phyloP scores from a whole-genome alignment of 2,329 filamentous ascomycete genomes.

The Aspergillus carbonarius region DNA sequence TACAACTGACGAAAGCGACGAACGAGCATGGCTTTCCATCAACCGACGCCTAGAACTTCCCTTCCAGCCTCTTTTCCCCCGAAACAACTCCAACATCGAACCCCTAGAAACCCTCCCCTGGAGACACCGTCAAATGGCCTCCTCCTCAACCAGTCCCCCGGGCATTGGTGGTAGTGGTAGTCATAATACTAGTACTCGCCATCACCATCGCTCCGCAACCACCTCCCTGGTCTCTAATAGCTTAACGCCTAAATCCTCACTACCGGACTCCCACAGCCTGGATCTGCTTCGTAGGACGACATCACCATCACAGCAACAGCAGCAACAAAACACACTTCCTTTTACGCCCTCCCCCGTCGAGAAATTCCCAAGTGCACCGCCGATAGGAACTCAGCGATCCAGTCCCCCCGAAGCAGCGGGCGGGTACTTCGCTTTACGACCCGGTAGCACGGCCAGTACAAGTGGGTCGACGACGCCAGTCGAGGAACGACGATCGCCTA shows the following conservation, averaged over 20 bases:
- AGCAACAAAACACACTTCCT: neutral
- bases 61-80: slow-evolving; percentile 27
- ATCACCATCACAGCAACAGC: neutral
- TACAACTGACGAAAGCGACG: slow-evolving; percentile 30
- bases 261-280: neutral
- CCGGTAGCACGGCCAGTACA: neutral
- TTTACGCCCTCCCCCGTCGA: neutral
- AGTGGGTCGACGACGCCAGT: neutral
- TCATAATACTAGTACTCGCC: slow-evolving; percentile 8
- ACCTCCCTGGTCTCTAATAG: slow-evolving; percentile 28
- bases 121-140: slow-evolving; percentile 3
- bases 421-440: neutral
- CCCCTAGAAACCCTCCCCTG: slow-evolving; percentile 8
- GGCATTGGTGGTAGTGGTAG: neutral
- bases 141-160: neutral
- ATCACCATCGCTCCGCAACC: slow-evolving; percentile 37
- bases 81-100: slow-evolving; percentile 11
- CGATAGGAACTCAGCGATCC: neutral
- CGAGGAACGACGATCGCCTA: neutral
- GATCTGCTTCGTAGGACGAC: neutral
- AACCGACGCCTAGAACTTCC: slow-evolving; percentile 41
- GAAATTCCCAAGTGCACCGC: neutral
- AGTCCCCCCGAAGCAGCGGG: neutral
- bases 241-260: neutral
- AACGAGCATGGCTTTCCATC: slow-evolving; percentile 39